Evolutionary conservation across 768 basidiomycete species (phyloP).

Genomic region (Pleurotus citrinopileatus): DNA sequence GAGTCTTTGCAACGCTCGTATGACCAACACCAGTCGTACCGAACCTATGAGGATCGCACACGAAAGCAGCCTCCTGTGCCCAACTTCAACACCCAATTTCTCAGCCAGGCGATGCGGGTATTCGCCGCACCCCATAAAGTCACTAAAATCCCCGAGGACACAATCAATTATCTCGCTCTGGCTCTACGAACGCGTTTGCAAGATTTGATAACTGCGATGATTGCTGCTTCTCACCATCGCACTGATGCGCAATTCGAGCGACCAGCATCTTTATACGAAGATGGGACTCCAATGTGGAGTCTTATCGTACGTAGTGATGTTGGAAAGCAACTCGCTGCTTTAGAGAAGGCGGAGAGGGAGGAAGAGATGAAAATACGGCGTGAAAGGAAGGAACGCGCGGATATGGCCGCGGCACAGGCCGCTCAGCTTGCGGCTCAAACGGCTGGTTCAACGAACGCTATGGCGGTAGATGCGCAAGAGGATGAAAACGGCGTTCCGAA

Average conservation of each 20-base stretch:
- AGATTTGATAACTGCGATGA: constrained; percentile 65
- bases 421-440: constrained; percentile 61
- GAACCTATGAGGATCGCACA: constrained; percentile 73
- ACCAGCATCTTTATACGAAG: constrained; percentile 61
- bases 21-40: constrained; percentile 59
- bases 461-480: constrained; percentile 27
- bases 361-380: constrained; percentile 75
- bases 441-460: constrained; percentile 29
- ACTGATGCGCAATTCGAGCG: constrained; percentile 69
- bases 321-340: constrained; percentile 67
- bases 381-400: constrained; percentile 76
- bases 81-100: constrained; percentile 62
- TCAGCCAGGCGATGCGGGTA: constrained; percentile 66
- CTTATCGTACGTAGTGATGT: constrained; percentile 76
- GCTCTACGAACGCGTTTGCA: constrained; percentile 75
- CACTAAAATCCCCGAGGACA: constrained; percentile 62
- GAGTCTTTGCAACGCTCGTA: constrained; percentile 70
- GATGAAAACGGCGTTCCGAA: constrained; percentile 55
- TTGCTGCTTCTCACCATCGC: constrained; percentile 65
- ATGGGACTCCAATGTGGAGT: constrained; percentile 79
- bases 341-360: constrained; percentile 81
- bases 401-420: constrained; percentile 68
- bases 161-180: constrained; percentile 75
- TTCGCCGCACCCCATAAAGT: constrained; percentile 70
- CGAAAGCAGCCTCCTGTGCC: constrained; percentile 72